A percentile compares a stretch with the other conserved stretches of the same genome.
Evolutionary conservation across 345 rosid genomes (phyloP).

Genomic region (Gossypium stocksii): DNA sequence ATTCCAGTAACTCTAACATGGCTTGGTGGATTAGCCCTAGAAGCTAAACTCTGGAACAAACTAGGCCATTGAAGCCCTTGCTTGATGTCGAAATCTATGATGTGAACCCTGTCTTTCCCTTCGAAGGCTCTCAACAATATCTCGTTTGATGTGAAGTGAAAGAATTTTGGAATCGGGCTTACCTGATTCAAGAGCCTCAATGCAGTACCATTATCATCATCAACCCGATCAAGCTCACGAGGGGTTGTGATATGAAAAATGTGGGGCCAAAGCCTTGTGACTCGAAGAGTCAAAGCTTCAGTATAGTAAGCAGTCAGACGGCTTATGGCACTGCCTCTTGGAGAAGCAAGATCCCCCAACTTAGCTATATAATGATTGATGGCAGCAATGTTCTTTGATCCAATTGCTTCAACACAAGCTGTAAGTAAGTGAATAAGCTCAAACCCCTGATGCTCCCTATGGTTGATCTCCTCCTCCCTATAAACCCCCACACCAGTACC

Average conservation of each 20-base stretch:
- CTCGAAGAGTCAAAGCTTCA: conserved; percentile 80
- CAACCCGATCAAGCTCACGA: conserved; percentile 66
- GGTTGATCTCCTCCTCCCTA: conserved; percentile 45
- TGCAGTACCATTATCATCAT: conserved; percentile 72
- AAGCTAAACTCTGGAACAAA: conserved; percentile 87
- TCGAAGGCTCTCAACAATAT: conserved; percentile 82
- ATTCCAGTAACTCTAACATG: conserved; percentile 87
- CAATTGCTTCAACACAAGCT: conserved; percentile 81
- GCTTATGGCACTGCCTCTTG: conserved; percentile 63
- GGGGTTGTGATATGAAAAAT: conserved; percentile 74
- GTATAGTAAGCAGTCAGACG: conserved; percentile 73
- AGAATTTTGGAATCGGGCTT: conserved; percentile 81
- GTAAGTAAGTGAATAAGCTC: conserved; percentile 74
- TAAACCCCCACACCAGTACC: conserved; percentile 34
- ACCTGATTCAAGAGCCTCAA: conserved; percentile 85
- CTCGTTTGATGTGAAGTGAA: conserved; percentile 92
- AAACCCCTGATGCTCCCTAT: conserved; percentile 50
- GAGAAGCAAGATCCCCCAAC: conserved; percentile 82
- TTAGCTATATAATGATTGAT: conserved; percentile 63
- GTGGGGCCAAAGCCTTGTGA: conserved; percentile 85
- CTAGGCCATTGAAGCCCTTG: conserved; percentile 99
- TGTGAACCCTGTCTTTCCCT: conserved; percentile 87
- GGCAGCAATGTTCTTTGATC: conserved; percentile 52
- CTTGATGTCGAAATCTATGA: conserved; percentile 91
- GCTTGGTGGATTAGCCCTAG: conserved; percentile 69